Evolutionary conservation across 2,329 filamentous ascomycete genomes (phyloP).

Genomic region (Cordyceps pruinosa): DNA sequence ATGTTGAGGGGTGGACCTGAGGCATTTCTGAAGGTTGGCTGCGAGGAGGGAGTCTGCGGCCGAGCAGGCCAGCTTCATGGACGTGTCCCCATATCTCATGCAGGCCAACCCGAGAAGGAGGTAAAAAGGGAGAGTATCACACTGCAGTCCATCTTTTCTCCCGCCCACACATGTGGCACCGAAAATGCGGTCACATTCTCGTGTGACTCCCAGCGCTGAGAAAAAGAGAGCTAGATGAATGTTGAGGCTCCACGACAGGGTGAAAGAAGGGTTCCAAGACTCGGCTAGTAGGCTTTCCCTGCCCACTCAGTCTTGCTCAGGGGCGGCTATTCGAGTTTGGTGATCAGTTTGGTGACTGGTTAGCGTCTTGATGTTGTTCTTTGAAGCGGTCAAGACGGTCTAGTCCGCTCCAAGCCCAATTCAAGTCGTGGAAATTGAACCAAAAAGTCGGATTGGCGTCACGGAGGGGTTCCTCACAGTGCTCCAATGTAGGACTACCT

Average conservation of each 20-base stretch:
- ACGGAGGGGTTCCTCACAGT: background rate
- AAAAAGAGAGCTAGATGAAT: background rate
- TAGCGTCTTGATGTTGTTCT: background rate
- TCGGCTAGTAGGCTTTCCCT: background rate
- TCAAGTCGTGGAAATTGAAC: background rate
- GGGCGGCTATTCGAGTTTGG: background rate
- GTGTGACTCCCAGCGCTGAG: background rate
- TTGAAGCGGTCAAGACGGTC: slow-evolving; percentile 5
- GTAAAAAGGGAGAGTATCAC: background rate
- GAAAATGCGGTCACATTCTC: background rate
- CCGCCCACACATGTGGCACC: background rate
- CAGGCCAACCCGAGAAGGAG: background rate
- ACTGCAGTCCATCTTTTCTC: background rate
- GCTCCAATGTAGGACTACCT: background rate
- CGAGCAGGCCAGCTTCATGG: background rate
- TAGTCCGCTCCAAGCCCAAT: background rate
- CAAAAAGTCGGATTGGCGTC: background rate
- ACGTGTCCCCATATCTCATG: slow-evolving; percentile 8
- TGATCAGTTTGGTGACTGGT: background rate
- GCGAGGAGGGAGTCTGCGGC: background rate
- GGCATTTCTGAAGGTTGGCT: slow-evolving; percentile 23
- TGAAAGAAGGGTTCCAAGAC: background rate
- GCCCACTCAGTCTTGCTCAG: background rate
- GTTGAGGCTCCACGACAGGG: background rate
- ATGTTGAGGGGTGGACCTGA: slow-evolving; percentile 21